Percentiles rank a stretch among this genome's conserved stretches.
Conservation (phyloP, 139 green algal species). For the Dunaliella sp. region DNA sequence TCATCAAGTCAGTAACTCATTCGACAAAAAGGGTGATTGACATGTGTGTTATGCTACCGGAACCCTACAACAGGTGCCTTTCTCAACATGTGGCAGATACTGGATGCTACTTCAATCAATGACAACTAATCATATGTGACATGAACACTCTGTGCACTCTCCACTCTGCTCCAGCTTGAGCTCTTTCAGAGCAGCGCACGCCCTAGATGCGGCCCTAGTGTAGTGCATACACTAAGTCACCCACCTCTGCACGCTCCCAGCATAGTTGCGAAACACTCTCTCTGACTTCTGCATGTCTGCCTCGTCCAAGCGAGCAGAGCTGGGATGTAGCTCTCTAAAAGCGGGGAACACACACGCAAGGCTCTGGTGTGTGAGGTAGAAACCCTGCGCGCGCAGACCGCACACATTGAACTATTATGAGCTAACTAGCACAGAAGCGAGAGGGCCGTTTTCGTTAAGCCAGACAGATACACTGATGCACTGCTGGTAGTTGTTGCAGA, state of each 20-base stretch:
- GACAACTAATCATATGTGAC: too few species aligned
- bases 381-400: constrained; percentile 14
- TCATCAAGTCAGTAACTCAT: too few species aligned
- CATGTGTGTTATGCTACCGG: too few species aligned
- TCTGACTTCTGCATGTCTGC: constrained; percentile 50
- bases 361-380: constrained; percentile 26
- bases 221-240: too few species aligned
- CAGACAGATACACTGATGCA: not conserved
- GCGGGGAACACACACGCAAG: constrained; percentile 51
- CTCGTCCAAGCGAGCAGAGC: constrained; percentile 6
- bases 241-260: constrained; percentile 41
- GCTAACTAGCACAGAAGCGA: not conserved
- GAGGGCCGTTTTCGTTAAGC: not conserved
- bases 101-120: too few species aligned
- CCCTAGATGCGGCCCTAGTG: too few species aligned
- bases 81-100: too few species aligned
- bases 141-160: not conserved
- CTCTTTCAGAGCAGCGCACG: not conserved
- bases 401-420: too few species aligned
- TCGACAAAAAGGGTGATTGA: too few species aligned
- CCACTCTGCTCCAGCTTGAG: not conserved
- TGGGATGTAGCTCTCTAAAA: constrained; percentile 38
- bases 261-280: constrained; percentile 56
- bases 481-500: not conserved
- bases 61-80: too few species aligned